phyloP scores from a whole-genome alignment of 129 eudicot species.

The Centrapalus pauciflorus region DNA sequence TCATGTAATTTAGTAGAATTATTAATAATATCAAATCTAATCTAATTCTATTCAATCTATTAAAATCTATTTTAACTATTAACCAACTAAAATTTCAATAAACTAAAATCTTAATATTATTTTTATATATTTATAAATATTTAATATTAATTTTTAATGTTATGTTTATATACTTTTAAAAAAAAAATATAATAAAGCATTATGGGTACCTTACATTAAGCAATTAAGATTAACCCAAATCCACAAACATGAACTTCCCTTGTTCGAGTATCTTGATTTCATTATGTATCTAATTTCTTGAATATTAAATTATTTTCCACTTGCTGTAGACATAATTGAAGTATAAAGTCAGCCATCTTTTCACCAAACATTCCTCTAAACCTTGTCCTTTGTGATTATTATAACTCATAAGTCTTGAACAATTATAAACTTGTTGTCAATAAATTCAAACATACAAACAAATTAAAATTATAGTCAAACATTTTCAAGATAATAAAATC shows the following conservation, averaged over 20 bases:
- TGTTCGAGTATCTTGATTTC: constrained; percentile 7
- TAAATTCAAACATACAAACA: constrained; percentile 18
- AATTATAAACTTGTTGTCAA: background rate
- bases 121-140: too few relatives aligned
- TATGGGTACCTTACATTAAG: constrained; percentile 2
- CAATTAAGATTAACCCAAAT: constrained; percentile 19
- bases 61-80: too few relatives aligned
- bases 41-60: too few relatives aligned
- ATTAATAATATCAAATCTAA: too few relatives aligned
- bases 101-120: too few relatives aligned
- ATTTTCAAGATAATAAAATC: background rate
- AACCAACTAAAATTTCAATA: too few relatives aligned
- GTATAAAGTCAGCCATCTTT: background rate
- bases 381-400: constrained; percentile 10
- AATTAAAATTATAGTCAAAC: constrained; percentile 6
- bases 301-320: constrained; percentile 5
- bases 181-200: background rate
- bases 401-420: constrained; percentile 10
- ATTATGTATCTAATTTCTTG: background rate
- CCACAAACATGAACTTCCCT: constrained; percentile 7
- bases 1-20: too few relatives aligned
- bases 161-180: background rate
- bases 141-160: too few relatives aligned
- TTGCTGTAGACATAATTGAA: constrained; percentile 10
- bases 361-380: constrained; percentile 23